Conservation (phyloP, 352 stramenopile genomes). For the Phytophthora pluvialis region DNA sequence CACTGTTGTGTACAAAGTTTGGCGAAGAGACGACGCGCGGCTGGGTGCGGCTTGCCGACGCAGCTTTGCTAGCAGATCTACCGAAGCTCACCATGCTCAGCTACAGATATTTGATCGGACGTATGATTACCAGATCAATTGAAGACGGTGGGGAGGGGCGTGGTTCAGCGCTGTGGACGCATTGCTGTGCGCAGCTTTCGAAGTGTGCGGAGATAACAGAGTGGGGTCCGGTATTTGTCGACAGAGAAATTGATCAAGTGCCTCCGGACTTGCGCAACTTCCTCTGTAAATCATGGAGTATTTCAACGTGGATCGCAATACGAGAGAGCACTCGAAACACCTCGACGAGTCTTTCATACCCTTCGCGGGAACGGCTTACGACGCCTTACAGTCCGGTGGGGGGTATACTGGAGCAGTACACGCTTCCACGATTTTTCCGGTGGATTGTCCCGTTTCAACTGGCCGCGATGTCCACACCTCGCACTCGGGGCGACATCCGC, state of each 20-base stretch:
- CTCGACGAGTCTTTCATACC: conserved; percentile 14
- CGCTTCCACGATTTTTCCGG: conserved; percentile 52
- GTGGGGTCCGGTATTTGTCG: conserved; percentile 40
- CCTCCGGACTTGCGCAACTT: conserved; percentile 20
- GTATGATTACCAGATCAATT: conserved; percentile 3
- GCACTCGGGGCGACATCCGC: conserved; percentile 39
- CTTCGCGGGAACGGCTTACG: conserved; percentile 14
- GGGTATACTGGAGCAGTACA: conserved; percentile 12
- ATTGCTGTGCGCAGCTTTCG: conserved; percentile 30
- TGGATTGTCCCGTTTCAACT: conserved; percentile 55
- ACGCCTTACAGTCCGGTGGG: conserved; percentile 1
- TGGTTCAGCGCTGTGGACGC: conserved; percentile 15
- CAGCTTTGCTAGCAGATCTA: conserved; percentile 25
- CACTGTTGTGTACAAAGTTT: conserved; percentile 27
- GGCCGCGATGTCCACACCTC: conserved; percentile 48
- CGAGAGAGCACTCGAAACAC: conserved; percentile 7
- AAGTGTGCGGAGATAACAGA: conserved; percentile 37
- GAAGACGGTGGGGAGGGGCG: neutral
- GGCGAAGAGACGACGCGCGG: conserved; percentile 23
- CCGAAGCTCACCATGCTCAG: conserved; percentile 51
- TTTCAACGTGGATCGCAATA: conserved; percentile 19
- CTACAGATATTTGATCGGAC: conserved; percentile 29
- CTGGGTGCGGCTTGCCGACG: conserved; percentile 44
- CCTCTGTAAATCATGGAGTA: conserved; percentile 35
- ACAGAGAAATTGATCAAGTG: conserved; percentile 39